Percentiles rank a stretch among this genome's conserved stretches.
Conservation (phyloP, 805 yeast species). For the Starmerella vaccinii region DNA sequence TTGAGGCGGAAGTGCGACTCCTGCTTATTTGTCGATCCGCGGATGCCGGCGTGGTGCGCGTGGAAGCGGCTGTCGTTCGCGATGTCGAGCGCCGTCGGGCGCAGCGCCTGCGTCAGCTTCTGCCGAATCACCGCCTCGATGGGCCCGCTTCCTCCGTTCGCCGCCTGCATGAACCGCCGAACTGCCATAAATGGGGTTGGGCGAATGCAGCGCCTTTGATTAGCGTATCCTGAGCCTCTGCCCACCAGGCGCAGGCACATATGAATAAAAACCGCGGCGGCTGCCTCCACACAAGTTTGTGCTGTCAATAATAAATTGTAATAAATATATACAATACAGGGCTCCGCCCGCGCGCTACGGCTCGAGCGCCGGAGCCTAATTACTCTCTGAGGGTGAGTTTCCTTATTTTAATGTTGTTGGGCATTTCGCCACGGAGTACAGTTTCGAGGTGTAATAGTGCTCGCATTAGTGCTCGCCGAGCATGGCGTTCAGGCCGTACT, state of each 20-base stretch:
- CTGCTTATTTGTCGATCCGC: slow-evolving; percentile 55
- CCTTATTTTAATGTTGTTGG: no score
- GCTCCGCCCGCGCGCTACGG: background rate
- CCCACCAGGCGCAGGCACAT: no score
- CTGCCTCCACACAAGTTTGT: no score
- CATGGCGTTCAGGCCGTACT: slow-evolving; percentile 79
- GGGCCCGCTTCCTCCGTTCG: slow-evolving; percentile 26
- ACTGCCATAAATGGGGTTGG: slow-evolving; percentile 2
- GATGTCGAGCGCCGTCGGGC: slow-evolving; percentile 43
- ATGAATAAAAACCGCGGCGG: no score
- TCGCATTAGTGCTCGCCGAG: slow-evolving; percentile 27
- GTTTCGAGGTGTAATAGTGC: no score
- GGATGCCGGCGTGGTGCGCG: slow-evolving; percentile 73
- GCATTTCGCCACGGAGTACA: no score
- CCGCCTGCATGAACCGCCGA: slow-evolving; percentile 13
- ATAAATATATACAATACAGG: slow-evolving; percentile 1
- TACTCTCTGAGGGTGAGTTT: background rate
- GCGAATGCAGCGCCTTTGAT: background rate
- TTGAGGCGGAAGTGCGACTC: slow-evolving; percentile 78
- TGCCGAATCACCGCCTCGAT: slow-evolving; percentile 40
- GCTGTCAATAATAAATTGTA: background rate
- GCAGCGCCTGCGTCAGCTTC: slow-evolving; percentile 36
- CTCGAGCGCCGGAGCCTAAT: no score
- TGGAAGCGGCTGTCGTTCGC: slow-evolving; percentile 81
- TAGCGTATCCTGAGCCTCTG: background rate